These are phyloP conservation scores for Ramichloridium luteum DNA, from an alignment of 2,329 filamentous ascomycete genomes.

Conservation along the genomic window DNA sequence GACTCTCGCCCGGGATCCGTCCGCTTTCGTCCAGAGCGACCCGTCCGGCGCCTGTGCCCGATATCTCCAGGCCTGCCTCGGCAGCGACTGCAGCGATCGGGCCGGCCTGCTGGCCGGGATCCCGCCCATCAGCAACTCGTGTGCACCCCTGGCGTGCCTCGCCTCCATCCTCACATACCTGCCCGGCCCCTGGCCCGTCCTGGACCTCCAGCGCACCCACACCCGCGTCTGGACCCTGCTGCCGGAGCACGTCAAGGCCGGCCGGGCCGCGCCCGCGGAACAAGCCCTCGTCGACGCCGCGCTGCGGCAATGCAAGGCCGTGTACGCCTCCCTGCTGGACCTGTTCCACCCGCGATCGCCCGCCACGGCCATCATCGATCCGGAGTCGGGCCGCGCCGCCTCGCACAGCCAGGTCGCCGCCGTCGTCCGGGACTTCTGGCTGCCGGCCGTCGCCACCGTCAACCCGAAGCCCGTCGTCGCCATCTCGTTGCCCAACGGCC, in stretches of 20 bases:
- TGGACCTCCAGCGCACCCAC: conserved; percentile 24
- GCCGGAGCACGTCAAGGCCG: conserved; percentile 27
- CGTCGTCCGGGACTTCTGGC: conserved; percentile 18
- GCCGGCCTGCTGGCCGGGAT: conserved; percentile 10
- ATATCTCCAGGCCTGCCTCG: neutral
- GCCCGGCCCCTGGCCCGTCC: conserved; percentile 19
- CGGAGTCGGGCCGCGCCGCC: conserved; percentile 16
- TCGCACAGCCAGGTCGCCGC: conserved; percentile 17
- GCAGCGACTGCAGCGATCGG: conserved; percentile 1
- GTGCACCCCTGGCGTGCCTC: conserved; percentile 17
- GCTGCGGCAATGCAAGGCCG: conserved; percentile 17
- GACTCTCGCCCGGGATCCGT: conserved; percentile 6
- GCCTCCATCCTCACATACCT: conserved; percentile 15
- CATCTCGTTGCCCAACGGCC: conserved; percentile 43
- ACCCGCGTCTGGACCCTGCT: conserved; percentile 27
- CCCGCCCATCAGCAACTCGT: conserved; percentile 10
- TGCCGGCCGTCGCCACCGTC: conserved; percentile 12
- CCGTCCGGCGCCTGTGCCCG: neutral
- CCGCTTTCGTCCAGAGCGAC: conserved; percentile 7
- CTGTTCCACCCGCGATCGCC: conserved; percentile 16
- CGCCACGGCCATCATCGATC: conserved; percentile 20
- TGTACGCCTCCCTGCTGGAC: conserved; percentile 19
- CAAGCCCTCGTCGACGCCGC: conserved; percentile 13
- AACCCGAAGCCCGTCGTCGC: conserved; percentile 34
- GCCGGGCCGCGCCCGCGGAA: conserved; percentile 9